Conservation (phyloP, 371 early-diverging fungal genomes). For the Thermomucor indicae-seudaticae region DNA sequence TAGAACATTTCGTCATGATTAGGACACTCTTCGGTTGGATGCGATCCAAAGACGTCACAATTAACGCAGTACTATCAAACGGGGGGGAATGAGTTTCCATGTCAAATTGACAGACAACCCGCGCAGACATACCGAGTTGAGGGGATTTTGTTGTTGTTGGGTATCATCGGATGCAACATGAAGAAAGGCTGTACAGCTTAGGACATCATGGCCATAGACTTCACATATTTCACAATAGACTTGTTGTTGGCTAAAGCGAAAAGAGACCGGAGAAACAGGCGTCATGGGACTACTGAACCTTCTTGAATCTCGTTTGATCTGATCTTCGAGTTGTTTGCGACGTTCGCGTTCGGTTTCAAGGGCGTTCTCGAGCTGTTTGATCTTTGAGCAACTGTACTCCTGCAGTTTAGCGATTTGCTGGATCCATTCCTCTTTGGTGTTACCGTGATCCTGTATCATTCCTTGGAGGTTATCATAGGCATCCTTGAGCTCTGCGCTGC, state of each 20-base stretch:
- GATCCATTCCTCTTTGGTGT: background rate
- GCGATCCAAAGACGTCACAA: slow-evolving; percentile 60
- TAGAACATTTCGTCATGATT: slow-evolving; percentile 55
- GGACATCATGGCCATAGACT: slow-evolving; percentile 53
- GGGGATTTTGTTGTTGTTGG: background rate
- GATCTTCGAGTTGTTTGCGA: background rate
- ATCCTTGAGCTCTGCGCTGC: background rate
- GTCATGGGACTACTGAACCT: too few relatives aligned
- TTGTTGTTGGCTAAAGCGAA: background rate
- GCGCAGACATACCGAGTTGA: background rate
- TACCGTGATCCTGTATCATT: background rate
- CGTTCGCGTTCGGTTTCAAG: background rate
- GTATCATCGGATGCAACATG: slow-evolving; percentile 5
- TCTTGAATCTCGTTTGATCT: background rate
- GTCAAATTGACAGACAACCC: background rate
- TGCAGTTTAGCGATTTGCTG: background rate
- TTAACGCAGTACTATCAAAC: slow-evolving; percentile 59
- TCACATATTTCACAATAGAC: slow-evolving; percentile 64
- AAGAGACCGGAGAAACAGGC: background rate
- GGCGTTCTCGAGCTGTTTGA: background rate
- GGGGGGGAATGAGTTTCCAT: background rate
- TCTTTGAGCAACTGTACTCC: background rate
- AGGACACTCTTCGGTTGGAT: slow-evolving; percentile 67
- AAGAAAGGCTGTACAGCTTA: slow-evolving; percentile 46
- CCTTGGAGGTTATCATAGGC: background rate